phyloP scores from a whole-genome alignment of 2,329 filamentous ascomycete genomes.

The Diaporthe aspalathi region DNA sequence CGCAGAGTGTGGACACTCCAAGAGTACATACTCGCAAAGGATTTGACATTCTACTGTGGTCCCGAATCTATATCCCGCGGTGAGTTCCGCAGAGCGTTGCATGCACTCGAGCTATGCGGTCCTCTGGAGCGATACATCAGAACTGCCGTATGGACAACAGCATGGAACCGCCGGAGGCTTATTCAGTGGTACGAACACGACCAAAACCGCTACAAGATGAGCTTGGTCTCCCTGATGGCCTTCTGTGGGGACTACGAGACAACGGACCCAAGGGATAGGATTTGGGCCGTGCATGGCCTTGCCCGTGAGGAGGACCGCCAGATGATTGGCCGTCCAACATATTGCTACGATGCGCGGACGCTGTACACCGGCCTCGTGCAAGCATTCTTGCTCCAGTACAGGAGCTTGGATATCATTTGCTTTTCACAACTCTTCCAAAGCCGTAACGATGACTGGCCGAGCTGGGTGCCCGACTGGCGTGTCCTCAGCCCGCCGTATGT shows the following conservation, averaged over 20 bases:
- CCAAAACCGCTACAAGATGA: conserved; percentile 23
- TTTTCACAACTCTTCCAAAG: conserved; percentile 30
- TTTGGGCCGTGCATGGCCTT: conserved; percentile 32
- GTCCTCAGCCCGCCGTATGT: conserved; percentile 11
- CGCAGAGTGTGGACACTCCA: conserved; percentile 35
- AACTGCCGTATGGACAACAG: conserved; percentile 8
- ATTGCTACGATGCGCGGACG: conserved; percentile 20
- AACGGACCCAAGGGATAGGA: conserved; percentile 31
- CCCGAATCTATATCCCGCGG: conserved; percentile 2
- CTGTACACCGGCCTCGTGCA: conserved; percentile 31
- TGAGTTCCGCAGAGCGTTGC: conserved; percentile 16
- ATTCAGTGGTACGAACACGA: conserved; percentile 32
- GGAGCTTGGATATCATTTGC: conserved; percentile 31
- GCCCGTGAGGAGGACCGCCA: conserved; percentile 23
- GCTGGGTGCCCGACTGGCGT: conserved; percentile 35
- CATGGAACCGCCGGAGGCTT: conserved; percentile 30
- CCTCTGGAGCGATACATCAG: conserved; percentile 1
- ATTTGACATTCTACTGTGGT: conserved; percentile 32
- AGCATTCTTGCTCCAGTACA: conserved; percentile 12
- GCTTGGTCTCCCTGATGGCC: conserved; percentile 26
- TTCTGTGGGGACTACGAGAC: conserved; percentile 34
- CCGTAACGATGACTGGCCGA: conserved; percentile 12
- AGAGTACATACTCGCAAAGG: conserved; percentile 28
- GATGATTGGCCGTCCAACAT: conserved; percentile 31
- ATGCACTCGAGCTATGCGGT: conserved; percentile 27